These are phyloP conservation scores for Dothistroma pini DNA, from an alignment of 2,329 filamentous ascomycete genomes.

Conservation along the genomic window DNA sequence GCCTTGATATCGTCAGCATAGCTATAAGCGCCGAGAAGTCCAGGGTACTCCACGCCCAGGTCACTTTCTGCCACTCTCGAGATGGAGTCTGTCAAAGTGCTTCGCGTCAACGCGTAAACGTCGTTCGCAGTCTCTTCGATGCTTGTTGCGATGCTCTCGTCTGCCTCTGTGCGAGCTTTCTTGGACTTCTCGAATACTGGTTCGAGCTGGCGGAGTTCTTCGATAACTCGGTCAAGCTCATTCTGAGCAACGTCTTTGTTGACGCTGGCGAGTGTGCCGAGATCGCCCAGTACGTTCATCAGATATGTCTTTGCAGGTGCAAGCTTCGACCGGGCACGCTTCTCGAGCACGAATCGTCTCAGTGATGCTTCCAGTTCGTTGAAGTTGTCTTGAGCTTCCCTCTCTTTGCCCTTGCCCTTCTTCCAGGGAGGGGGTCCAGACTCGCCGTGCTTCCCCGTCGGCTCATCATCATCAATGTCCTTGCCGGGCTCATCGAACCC, in stretches of 20 bases:
- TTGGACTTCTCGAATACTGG: conserved; percentile 80
- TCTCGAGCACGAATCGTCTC: conserved; percentile 90
- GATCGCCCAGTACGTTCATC: conserved; percentile 84
- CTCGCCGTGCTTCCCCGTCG: conserved; percentile 51
- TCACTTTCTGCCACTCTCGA: conserved; percentile 69
- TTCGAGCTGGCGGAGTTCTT: conserved; percentile 76
- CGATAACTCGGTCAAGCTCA: conserved; percentile 77
- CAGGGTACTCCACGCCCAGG: conserved; percentile 81
- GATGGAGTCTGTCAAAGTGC: conserved; percentile 72
- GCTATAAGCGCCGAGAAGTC: conserved; percentile 77
- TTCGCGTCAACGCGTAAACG: conserved; percentile 79
- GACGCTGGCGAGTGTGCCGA: conserved; percentile 76
- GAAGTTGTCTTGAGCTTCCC: conserved; percentile 85
- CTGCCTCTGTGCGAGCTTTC: conserved; percentile 73
- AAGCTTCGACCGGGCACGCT: conserved; percentile 89
- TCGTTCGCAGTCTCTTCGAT: conserved; percentile 83
- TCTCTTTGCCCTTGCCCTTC: conserved; percentile 73
- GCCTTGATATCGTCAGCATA: conserved; percentile 91
- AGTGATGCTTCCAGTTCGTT: conserved; percentile 84
- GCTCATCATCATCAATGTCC: conserved; percentile 52
- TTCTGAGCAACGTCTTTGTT: conserved; percentile 83
- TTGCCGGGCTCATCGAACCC: conserved; percentile 31
- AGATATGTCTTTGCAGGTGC: conserved; percentile 95
- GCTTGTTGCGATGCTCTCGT: conserved; percentile 73
- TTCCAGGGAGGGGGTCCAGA: conserved; percentile 42